A percentile compares a stretch with the other conserved stretches of the same genome.
Evolutionary conservation across 139 green algal species (phyloP).

Genomic region (Chlorella vulgaris): DNA sequence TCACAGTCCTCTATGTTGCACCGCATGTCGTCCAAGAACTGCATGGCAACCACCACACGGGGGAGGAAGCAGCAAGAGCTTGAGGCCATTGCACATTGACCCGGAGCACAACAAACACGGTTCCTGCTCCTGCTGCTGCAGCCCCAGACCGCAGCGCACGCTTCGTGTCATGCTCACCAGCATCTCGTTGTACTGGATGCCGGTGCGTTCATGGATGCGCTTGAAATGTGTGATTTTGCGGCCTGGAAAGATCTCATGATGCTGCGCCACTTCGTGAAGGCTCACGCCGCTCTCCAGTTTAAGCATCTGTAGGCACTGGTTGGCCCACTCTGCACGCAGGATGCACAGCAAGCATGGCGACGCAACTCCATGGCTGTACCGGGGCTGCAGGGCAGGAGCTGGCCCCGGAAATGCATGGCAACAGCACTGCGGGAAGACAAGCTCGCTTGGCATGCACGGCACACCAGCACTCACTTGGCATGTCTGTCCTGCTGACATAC

Average conservation of each 20-base stretch:
- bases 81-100: not conserved
- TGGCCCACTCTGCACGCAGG: slow-evolving; percentile 51
- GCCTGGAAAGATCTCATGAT: slow-evolving; percentile 62
- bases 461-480: slow-evolving; percentile 28
- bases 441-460: not conserved
- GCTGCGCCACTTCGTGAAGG: slow-evolving; percentile 31
- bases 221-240: slow-evolving; percentile 71
- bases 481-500: slow-evolving; percentile 65
- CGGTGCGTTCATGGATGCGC: slow-evolving; percentile 56
- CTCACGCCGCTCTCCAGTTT: slow-evolving; percentile 26
- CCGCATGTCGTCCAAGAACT: slow-evolving; percentile 13
- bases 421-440: not conserved
- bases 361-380: not conserved
- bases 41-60: too few species aligned
- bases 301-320: slow-evolving; percentile 60
- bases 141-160: too few species aligned
- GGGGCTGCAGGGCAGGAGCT: not conserved
- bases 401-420: not conserved
- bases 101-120: not conserved
- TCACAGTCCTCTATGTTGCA: slow-evolving; percentile 17
- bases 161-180: too few species aligned
- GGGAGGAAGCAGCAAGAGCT: not conserved
- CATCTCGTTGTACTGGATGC: slow-evolving; percentile 66
- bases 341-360: not conserved
- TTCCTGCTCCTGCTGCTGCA: too few species aligned